A percentile compares a stretch with the other conserved stretches of the same genome.
Evolutionary conservation across 169 alveolate species (phyloP).

Genomic region (Plasmodium cynomolgi): DNA sequence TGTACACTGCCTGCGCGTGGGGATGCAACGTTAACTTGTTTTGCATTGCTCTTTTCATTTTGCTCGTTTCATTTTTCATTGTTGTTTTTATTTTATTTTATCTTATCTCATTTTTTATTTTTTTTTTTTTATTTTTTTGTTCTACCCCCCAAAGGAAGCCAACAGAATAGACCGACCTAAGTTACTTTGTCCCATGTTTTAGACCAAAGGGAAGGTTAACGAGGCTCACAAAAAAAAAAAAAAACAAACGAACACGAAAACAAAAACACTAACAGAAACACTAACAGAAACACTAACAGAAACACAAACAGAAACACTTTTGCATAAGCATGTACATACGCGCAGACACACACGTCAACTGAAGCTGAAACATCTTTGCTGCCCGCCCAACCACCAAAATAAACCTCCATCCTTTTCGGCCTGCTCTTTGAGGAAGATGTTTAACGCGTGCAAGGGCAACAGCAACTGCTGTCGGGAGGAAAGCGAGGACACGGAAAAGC

Average conservation of each 20-base stretch:
- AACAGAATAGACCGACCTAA: neutral
- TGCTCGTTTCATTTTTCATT: neutral
- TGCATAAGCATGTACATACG: neutral
- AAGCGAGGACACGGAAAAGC: constrained; percentile 1
- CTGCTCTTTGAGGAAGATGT: constrained; percentile 18
- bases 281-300: neutral
- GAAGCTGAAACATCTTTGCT: neutral
- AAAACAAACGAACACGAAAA: no score
- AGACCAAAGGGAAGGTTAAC: neutral
- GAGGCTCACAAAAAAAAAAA: neutral
- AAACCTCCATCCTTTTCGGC: neutral
- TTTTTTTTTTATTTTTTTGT: no score
- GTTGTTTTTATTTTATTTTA: neutral
- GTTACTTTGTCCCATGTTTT: neutral
- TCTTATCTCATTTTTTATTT: neutral
- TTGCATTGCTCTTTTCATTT: neutral
- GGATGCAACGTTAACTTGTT: neutral
- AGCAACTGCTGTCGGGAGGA: constrained; percentile 46
- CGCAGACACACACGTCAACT: neutral
- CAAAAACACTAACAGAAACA: neutral
- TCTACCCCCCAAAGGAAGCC: neutral
- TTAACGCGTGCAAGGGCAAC: constrained; percentile 38
- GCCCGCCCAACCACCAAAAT: neutral
- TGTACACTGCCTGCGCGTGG: neutral
- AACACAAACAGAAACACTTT: neutral